Base-by-base conservation (phyloP, 1,284 basidiomycete genomes). In the Trametes hirsuta region DNA sequence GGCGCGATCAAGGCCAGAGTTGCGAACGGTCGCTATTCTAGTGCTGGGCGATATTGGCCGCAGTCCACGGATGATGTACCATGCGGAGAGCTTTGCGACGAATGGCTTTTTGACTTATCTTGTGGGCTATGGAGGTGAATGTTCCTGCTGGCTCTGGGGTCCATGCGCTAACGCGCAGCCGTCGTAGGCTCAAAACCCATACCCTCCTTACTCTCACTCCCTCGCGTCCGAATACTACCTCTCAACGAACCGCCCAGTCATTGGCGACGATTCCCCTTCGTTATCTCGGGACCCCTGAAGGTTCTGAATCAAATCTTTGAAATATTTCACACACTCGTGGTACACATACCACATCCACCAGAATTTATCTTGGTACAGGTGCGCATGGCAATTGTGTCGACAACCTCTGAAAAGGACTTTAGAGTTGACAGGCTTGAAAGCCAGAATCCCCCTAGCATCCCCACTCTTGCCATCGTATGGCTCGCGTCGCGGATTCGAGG, bases 61-160 rank as follows among this genome's bases (percentile, higher is more conserved):
- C 49, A 95, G 93, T 72, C 97, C 97, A 9, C 84, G 97, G 40
- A 98, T 98, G 94, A 97, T 98, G 92, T 97, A 98, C 74, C 97
- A 99, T 70, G 93, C 96, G 0, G 86, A 96, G 70, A 95, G 93
- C 70, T 91, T 99, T 69, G 90, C 93, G 22, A 85, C 88, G 51
- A 83, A 90, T 59, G 87, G 84, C 3, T 98, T 93, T 76, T 78
- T 84, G 59, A 95, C 95, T 0, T 86, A 86, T 68, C 71, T 99
- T 15, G 84, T 99, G 50, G 97, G 95, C 15, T 98, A 98, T 73
- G 78, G 80, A 74, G 94, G 95, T 94, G 66, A 62, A 84, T 59
- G 11, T 4, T 11, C 39, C 37, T 55, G 15, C n/a, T 53, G 14
- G n/a, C 25, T 30, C 30, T 12, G 24, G 25, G 25, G 18, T 15